Base-by-base conservation (phyloP, 2,329 filamentous ascomycete genomes). In the Trichophyton benhamiae region DNA sequence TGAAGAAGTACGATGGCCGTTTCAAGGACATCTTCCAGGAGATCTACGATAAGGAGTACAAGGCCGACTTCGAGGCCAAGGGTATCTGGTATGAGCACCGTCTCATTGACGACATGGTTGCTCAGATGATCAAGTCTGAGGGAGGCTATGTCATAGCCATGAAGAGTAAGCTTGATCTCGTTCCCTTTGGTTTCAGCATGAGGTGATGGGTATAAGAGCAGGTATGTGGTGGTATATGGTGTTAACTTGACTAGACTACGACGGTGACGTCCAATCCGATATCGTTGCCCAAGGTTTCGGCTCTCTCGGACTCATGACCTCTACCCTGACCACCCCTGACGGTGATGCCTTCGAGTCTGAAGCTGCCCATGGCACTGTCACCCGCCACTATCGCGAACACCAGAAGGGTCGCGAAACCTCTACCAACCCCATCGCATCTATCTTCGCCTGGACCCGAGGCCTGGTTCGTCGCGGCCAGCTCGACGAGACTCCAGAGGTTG, bases 1-100 rank as follows among this genome's bases (percentile, higher is more conserved):
- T 99, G 68, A 99, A 99, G 83, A 92, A 91, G 77, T 99, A 99
- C 79, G 94, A 99, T 73, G 94, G 94, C 60, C 85, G 89, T 70
- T 99, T 99, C 85, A 97, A 97, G 86, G 94, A 99, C 73, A 95
- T 97, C 76, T 99, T 99, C 85, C 89, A 99, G 83, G 88, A 95
- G 72, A 85, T 97, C 70, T 99, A 92, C 78, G 89, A 97, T 66
- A 83, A 82, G 63, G 79, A 87, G 69, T 99, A 97, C 82, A 87
- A 88, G 82, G 82, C 84, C 74, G 83, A 89, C 52, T 97, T 97
- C 69, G 91, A 96, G 74, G 87, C 86, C 72, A 89, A 91, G 82
- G 84, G 84, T 65, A 95, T 97, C 79, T 97, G 94, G 94, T 97
- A 99, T 75, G 94, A 99, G 86, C 94, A 99, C 80, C 88, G 94